Evolutionary conservation across 2,329 filamentous ascomycete genomes (phyloP).

Genomic region (Lasiodiplodia citricola): DNA sequence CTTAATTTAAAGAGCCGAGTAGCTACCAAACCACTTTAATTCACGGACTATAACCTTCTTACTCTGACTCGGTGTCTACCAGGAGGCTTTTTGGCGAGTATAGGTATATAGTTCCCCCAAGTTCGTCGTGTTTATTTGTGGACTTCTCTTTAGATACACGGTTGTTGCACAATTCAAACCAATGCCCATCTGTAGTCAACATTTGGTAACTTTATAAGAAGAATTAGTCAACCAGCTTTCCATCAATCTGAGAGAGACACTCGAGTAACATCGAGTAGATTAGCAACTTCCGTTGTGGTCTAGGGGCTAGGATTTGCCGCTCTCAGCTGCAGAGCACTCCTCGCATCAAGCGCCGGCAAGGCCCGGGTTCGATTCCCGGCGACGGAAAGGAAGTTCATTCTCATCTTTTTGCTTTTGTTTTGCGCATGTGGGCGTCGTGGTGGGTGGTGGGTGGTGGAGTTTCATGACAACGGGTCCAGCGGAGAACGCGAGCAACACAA

Average conservation of each 20-base stretch:
- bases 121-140: too few species aligned
- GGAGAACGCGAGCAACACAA: not conserved
- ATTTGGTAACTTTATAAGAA: not conserved
- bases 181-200: too few species aligned
- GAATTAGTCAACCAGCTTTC: fast-evolving
- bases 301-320: conserved; percentile 25
- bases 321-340: conserved; percentile 7
- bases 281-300: conserved; percentile 20
- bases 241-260: conserved; percentile 11
- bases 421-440: not conserved
- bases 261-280: conserved; percentile 12
- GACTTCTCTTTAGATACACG: too few species aligned
- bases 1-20: too few species aligned
- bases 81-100: too few species aligned
- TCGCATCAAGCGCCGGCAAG: conserved; percentile 22
- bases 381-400: conserved; percentile 4
- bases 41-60: too few species aligned
- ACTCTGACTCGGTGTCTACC: too few species aligned
- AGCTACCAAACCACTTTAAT: too few species aligned
- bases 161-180: too few species aligned
- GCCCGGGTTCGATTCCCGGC: conserved; percentile 25
- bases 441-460: not conserved
- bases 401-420: not conserved
- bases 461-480: not conserved
- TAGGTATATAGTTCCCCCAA: too few species aligned